These are phyloP conservation scores for Aspergillus caelatus DNA, from an alignment of 2,329 filamentous ascomycete species.

Conservation along the genomic window DNA sequence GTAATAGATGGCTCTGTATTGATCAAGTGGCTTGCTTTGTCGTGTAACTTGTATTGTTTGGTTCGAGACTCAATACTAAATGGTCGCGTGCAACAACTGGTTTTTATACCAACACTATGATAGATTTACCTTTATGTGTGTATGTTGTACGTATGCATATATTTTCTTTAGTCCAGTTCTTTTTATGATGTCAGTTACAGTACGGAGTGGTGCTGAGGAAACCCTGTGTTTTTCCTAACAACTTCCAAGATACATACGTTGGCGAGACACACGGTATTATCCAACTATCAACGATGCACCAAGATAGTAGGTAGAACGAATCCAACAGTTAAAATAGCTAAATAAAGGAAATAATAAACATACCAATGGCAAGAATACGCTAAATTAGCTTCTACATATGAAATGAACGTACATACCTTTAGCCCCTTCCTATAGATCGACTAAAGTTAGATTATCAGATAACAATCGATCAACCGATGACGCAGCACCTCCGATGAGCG, in stretches of 20 bases:
- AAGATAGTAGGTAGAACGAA: background rate
- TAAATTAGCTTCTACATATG: background rate
- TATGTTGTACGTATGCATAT: background rate
- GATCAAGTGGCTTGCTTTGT: background rate
- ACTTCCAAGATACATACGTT: background rate
- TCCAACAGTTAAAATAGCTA: background rate
- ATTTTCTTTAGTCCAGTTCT: background rate
- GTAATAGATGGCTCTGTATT: background rate
- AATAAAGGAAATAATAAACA: background rate
- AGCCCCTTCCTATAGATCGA: background rate
- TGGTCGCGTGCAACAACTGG: background rate
- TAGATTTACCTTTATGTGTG: background rate
- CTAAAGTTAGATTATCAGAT: slow-evolving; percentile 16
- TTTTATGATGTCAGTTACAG: background rate
- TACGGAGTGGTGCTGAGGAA: background rate
- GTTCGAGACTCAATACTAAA: background rate
- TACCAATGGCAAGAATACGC: background rate
- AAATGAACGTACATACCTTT: background rate
- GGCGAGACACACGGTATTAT: background rate
- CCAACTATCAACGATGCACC: background rate
- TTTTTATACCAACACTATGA: background rate
- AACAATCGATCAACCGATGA: slow-evolving; percentile 19
- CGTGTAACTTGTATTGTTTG: background rate
- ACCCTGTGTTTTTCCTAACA: background rate
- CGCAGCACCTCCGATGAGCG: slow-evolving; percentile 25